Evolutionary conservation across 495 filamentous ascomycete genomes (phyloP).

Genomic region (Lasiosphaeria miniovina): DNA sequence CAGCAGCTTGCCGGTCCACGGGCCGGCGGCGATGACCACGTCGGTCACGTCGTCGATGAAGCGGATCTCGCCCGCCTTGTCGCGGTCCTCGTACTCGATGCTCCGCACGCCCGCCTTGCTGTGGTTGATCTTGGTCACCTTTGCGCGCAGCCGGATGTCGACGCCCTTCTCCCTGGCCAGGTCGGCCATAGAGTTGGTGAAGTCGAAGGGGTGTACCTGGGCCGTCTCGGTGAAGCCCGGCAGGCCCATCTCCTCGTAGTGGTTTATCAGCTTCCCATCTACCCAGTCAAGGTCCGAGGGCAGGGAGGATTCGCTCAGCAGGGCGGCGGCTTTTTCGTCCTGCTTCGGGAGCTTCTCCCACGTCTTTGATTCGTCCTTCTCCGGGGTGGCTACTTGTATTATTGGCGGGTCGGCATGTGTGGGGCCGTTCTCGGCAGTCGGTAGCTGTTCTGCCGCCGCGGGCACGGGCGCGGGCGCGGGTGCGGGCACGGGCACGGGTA

Average conservation of each 20-base stretch:
- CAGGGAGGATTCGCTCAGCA: constrained; percentile 59
- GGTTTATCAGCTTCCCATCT: constrained; percentile 57
- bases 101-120: constrained; percentile 54
- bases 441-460: no score
- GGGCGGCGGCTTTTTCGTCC: constrained; percentile 55
- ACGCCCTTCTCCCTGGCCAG: constrained; percentile 75
- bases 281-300: constrained; percentile 90
- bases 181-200: constrained; percentile 82
- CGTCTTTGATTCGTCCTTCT: constrained; percentile 28
- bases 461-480: no score
- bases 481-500: no score
- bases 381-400: constrained; percentile 22
- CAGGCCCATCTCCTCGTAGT: constrained; percentile 81
- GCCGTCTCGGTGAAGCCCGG: constrained; percentile 67
- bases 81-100: constrained; percentile 73
- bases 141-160: constrained; percentile 63
- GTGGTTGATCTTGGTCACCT: constrained; percentile 52
- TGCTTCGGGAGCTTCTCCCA: constrained; percentile 72
- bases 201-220: constrained; percentile 91
- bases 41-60: constrained; percentile 72
- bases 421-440: neutral
- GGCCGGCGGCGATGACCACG: constrained; percentile 80
- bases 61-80: constrained; percentile 40
- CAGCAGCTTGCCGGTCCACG: constrained; percentile 77
- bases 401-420: constrained; percentile 18